Evolutionary conservation across 805 yeast species (phyloP), one percentile per base, ranked within the genome.

Genomic region (Cyberlindnera lachancei): DNA sequence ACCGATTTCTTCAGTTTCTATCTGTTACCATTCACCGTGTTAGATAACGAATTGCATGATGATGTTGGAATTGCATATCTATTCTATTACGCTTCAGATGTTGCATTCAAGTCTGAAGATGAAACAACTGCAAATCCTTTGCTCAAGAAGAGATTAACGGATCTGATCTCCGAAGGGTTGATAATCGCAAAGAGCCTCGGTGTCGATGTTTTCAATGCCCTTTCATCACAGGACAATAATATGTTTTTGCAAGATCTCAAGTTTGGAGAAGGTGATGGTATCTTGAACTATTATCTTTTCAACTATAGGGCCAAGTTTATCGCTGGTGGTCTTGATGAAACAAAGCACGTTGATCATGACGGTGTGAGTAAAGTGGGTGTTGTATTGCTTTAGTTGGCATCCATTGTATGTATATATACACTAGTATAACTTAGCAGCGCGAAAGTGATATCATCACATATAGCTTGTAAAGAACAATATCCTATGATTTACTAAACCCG

Each of bases 181-280:
- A 70, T 90, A 32, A 59, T 84, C 24, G 78, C 95, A 18, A 80
- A 82, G 55, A 55, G 64, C 25, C 58, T 66, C 30, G 69, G 70
- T 17, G 84, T 83, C 48, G 98, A 92, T 54, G 97, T 92, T 4
- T 85, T 90, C 69, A 92, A 92, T 55, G 95, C 96, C 8, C 66
- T 92, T 41, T 76, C 96, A 0, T 68, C 87, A 9, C 95, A 87
- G 61, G 98, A 92, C 53, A 92, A 92, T 56, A 68, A 86, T 12
- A 61, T 82, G 38, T 86, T 92, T 61, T 64, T 92, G 43, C 79
- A 84, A 17, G 77, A 82, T 24, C 68, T 83, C 59, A 84, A 85
- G 54, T 92, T 92, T 55, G 95, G 96, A 21, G 73, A 75, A 30
- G 98, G 98, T 27, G 97, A 90, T 56, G 98, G 98, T 0, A 72